These are phyloP conservation scores for Rhipidocladum racemiflorum DNA, from an alignment of 176 grass and related monocot species.

Conservation along the genomic window DNA sequence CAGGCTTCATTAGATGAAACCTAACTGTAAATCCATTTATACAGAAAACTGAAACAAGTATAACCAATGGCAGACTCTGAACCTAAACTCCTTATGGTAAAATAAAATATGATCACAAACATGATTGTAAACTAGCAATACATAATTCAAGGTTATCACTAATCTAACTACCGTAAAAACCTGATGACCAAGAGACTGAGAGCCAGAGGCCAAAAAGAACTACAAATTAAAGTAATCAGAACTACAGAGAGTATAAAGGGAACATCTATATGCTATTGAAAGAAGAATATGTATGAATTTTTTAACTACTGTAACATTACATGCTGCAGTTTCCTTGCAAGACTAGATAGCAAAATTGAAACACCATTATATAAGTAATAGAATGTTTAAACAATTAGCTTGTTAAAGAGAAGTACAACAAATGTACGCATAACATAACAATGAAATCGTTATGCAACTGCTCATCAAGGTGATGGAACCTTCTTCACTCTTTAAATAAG, in stretches of 20 bases:
- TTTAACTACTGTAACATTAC: background rate
- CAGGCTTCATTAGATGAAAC: background rate
- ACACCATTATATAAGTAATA: background rate
- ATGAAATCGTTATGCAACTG: background rate
- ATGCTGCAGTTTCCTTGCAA: background rate
- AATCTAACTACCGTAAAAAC: slow-evolving; percentile 3
- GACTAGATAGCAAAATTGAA: slow-evolving; percentile 1
- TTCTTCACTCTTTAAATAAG: background rate
- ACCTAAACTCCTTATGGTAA: background rate
- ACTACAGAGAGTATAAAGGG: background rate
- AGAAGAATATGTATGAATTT: background rate
- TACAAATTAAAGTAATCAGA: slow-evolving; percentile 9
- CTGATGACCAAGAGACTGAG: background rate
- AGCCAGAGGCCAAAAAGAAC: background rate
- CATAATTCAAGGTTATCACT: background rate
- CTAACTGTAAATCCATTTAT: slow-evolving; percentile 7
- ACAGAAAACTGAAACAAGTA: background rate
- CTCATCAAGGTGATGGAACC: background rate
- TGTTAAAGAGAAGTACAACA: background rate
- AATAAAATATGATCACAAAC: background rate
- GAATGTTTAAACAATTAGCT: background rate
- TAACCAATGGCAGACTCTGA: background rate
- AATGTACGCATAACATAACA: background rate
- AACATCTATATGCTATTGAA: slow-evolving; percentile 8
- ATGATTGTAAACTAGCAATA: background rate